Evolutionary conservation across 371 early-diverging fungal species (phyloP), one percentile per base, ranked within the genome.

Genomic region (Mucor sp.): DNA sequence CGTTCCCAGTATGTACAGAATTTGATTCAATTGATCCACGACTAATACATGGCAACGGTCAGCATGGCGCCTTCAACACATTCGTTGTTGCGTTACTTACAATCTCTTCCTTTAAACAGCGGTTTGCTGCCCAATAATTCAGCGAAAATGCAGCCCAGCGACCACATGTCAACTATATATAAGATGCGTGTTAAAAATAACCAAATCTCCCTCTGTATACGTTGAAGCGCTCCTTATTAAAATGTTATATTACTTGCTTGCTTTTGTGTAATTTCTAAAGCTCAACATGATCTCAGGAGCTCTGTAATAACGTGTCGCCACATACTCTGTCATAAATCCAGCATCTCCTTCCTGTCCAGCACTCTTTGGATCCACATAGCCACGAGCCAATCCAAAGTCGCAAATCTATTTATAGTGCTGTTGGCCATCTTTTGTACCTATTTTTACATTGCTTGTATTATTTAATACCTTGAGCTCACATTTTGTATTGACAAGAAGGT

Each of bases 21-120:
- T 99, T 81, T 97, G 95, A 77, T 99, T 99, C 67, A 99, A 81
- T 80, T 99, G 99, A 76, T 99, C 97, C n/a, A 99, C 95, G 75
- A 99, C 86, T 85, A 71, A 25, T 3, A 6, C 30, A n/a, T n/a
- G n/a, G 6, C 30, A 9, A 12, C 1, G 21, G 11, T 30, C 6
- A 47, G 17, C 44, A 23, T 6, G 12, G 32, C 25, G 48, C 7
- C 5, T 14, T 35, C 12, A 19, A 8, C 21, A 8, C 21, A 30
- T 30, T 30, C 4, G 30, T 32, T 0, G 44, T 1, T 21, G 32
- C 19, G 14, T 19, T 14, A 48, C 82, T 84, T 85, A 90, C 90
- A 95, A 80, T 96, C 95, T 58, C 94, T 89, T 25, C 97, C 97
- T 74, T 91, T 93, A 78, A 96, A 96, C 62, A 96, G 75, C 25